Base-by-base conservation (phyloP, 2,329 filamentous ascomycete genomes). In the Aureobasidium musti region DNA sequence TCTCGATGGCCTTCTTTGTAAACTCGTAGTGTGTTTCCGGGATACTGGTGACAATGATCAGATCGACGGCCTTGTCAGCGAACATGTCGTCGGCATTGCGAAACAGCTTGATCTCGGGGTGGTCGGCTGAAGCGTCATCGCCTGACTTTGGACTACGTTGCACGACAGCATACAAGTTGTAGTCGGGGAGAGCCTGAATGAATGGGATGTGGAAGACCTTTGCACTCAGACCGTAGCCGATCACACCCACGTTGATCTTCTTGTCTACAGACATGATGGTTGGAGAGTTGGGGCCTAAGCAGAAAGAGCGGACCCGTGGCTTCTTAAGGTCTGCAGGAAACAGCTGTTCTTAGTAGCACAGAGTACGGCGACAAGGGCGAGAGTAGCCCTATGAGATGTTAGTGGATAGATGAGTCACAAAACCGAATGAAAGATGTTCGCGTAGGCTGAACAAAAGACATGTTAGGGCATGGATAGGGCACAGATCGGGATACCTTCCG, bases 121-220 rank as follows among this genome's bases (percentile, higher is more conserved):
- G 83, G 76, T 92, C 90, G 69, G 84, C 83, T 23, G 87, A 84
- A 0, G 89, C 89, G 67, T 91, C 89, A 75, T 89, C 84, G 63
- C 82, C 80, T 2, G 84, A 78, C 70, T 84, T 85, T 6, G 90
- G 90, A 5, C 80, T 85, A 68, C 91, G 87, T 78, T 95, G 91
- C 33, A 94, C 88, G 71, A 95, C 87, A 69, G 89, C 86, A 74
- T 91, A 86, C 23, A 94, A 85, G 63, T 82, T 87, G 74, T 92
- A 83, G 7, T 87, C 68, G 21, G 75, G 82, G 0, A 88, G 86
- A 35, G 83, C 82, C 63, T 81, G 80, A 77, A 95, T 84, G 78
- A 92, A 90, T 69, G 91, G 91, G 74, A 94, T 92, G 78, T 95
- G 91, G 79, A 94, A 95, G 79, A 90, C 83, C 75, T 92, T 93